Evolutionary conservation across 208 protist species (phyloP), one percentile per base, ranked within the genome.

Genomic region (Balamuthia mandrillaris): DNA sequence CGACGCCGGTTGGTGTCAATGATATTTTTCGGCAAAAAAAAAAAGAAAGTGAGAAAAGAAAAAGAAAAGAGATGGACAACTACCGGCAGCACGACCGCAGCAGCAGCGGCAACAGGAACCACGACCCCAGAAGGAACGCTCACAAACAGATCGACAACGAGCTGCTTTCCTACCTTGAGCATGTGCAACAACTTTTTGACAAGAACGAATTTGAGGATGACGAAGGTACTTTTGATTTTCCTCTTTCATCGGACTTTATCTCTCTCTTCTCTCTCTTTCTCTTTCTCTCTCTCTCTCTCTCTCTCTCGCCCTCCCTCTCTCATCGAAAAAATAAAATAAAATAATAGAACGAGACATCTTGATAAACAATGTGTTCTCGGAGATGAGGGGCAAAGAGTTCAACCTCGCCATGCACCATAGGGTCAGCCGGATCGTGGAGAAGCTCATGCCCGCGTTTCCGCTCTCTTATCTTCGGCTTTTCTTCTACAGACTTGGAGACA

Each of bases 171-270:
- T 68, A 68, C 42, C 24, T 68, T 31, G 3, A 68, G 5, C 60
- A 68, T 35, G 60, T 68, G 33, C 35, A 68, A 18, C 3, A 3
- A 3, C 10, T 68, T 35, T 3, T 68, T 18, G 60, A 68, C 24
- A 68, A 68, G 24, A 68, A 68, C 60, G 60, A 68, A 35, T 68
- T 68, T 35, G 60, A 68, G 42, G 60, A 68, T 68, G 60, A 68
- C 35, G 60, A 68, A 68, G 60, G 60, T 68, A 10, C 16, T 27
- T 6, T 14, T 24, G 18, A 54, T 54, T 24, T 21, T 24, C 47
- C 47, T 21, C 47, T n/a, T n/a, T n/a, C n/a, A n/a, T n/a, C n/a
- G n/a, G n/a, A n/a, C n/a, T n/a, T n/a, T n/a, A n/a, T n/a, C n/a
- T n/a, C n/a, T n/a, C n/a, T n/a, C n/a, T n/a, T n/a, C n/a, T n/a